A percentile compares a stretch with the other conserved stretches of the same genome.
Evolutionary conservation across 805 yeast genomes (phyloP).

Genomic region (Candida alai): DNA sequence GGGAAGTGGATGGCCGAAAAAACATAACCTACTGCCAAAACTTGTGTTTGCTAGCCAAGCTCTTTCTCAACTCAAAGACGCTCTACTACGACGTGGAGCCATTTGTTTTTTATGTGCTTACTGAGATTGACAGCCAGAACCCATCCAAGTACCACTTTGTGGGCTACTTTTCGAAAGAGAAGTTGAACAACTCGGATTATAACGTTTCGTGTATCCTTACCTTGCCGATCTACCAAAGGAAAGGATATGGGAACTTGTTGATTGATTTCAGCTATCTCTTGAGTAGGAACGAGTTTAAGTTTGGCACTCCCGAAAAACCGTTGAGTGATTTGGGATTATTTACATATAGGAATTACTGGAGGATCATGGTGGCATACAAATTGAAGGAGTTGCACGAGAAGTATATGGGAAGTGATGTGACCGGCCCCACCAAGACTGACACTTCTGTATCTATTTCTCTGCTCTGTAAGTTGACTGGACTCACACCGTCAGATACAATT

Average conservation of each 20-base stretch:
- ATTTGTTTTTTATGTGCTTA: constrained; percentile 80
- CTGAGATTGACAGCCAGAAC: constrained; percentile 53
- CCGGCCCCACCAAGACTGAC: constrained; percentile 1
- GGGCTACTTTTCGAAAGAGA: constrained; percentile 93
- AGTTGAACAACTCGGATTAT: constrained; percentile 67
- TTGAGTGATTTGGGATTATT: constrained; percentile 79
- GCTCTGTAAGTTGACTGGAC: constrained; percentile 70
- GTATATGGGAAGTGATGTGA: constrained; percentile 9
- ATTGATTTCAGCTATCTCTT: constrained; percentile 87
- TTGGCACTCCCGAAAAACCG: constrained; percentile 96
- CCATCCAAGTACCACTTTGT: constrained; percentile 64
- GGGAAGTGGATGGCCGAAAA: constrained; percentile 76
- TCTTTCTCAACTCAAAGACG: constrained; percentile 87
- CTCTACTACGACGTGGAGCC: constrained; percentile 95
- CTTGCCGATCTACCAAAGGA: constrained; percentile 79
- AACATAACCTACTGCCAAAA: constrained; percentile 83
- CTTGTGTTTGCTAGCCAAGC: constrained; percentile 81
- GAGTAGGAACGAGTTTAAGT: constrained; percentile 67
- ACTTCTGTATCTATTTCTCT: constrained; percentile 50
- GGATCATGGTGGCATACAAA: constrained; percentile 52
- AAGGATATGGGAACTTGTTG: constrained; percentile 84
- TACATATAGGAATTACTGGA: constrained; percentile 89
- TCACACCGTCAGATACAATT: constrained; percentile 82
- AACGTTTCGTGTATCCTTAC: constrained; percentile 91
- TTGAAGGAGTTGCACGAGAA: constrained; percentile 27